Evolutionary conservation across 345 rosid genomes (phyloP).

Genomic region (Theobroma cacao): DNA sequence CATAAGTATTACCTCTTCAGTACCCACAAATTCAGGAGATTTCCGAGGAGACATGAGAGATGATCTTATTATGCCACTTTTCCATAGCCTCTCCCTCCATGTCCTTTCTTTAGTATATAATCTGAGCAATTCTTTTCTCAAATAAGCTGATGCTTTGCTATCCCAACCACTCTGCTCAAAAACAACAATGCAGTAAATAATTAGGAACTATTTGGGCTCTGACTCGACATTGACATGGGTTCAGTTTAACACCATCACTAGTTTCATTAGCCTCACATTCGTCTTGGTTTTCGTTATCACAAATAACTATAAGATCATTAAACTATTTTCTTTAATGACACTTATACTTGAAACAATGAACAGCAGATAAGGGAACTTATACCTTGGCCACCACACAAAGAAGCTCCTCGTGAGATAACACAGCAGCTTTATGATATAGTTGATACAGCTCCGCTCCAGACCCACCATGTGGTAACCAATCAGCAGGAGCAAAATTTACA

Average conservation of each 20-base stretch:
- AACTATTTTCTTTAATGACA: background rate
- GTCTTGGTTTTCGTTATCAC: background rate
- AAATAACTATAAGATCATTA: background rate
- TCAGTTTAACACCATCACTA: background rate
- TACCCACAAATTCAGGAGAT: conserved; percentile 77
- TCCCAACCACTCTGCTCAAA: conserved; percentile 43
- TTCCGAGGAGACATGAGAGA: conserved; percentile 65
- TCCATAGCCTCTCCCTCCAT: conserved; percentile 87
- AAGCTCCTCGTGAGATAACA: conserved; percentile 96
- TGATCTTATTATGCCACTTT: conserved; percentile 71
- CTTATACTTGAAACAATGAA: background rate
- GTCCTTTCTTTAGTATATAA: conserved; percentile 62
- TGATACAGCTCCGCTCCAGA: conserved; percentile 77
- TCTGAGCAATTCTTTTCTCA: conserved; percentile 75
- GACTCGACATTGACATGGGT: background rate
- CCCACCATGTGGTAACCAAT: conserved; percentile 97
- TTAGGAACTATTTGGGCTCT: background rate
- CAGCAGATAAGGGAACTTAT: conserved; percentile 13
- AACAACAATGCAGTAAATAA: conserved; percentile 14
- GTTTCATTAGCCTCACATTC: background rate
- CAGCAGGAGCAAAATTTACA: conserved; percentile 98
- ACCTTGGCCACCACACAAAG: conserved; percentile 91
- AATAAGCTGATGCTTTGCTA: conserved; percentile 52
- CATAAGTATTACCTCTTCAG: conserved; percentile 68
- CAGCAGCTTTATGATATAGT: conserved; percentile 76